A percentile compares a stretch with the other conserved stretches of the same genome.
These are phyloP conservation scores for Glycyrrhiza uralensis DNA, from an alignment of 306 rosid species.

Conservation along the genomic window DNA sequence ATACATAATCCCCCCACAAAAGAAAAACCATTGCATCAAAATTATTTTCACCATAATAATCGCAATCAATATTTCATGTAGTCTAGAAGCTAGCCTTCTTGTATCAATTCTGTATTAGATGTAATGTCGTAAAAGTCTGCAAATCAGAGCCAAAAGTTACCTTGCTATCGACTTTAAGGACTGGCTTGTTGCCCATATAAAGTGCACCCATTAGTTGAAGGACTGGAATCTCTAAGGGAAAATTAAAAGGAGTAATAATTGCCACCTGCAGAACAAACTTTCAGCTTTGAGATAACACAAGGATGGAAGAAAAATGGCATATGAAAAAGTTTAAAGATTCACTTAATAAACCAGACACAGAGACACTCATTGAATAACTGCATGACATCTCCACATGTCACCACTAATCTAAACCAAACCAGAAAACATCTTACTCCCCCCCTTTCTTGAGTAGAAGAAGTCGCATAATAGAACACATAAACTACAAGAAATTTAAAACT, in stretches of 20 bases:
- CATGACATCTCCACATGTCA: background rate
- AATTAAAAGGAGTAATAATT: slow-evolving; percentile 90
- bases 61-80: background rate
- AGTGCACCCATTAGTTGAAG: slow-evolving; percentile 99
- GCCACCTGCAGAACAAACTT: slow-evolving; percentile 64
- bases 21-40: background rate
- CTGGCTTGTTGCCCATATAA: slow-evolving; percentile 96
- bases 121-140: background rate
- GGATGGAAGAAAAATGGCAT: background rate
- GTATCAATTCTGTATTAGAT: slow-evolving; percentile 9
- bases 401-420: slow-evolving; percentile 21
- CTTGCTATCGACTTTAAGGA: slow-evolving; percentile 97
- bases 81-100: background rate
- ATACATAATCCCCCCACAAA: background rate
- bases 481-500: background rate
- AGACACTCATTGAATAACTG: slow-evolving; percentile 4
- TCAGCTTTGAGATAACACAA: background rate
- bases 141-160: slow-evolving; percentile 37
- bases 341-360: background rate
- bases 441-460: background rate
- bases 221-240: slow-evolving; percentile 94
- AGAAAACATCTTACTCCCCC: background rate
- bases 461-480: background rate
- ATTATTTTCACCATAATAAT: background rate
- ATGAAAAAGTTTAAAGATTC: background rate